Evolutionary conservation across 1,284 basidiomycete genomes (phyloP).

Genomic region (Puccinia polysora): DNA sequence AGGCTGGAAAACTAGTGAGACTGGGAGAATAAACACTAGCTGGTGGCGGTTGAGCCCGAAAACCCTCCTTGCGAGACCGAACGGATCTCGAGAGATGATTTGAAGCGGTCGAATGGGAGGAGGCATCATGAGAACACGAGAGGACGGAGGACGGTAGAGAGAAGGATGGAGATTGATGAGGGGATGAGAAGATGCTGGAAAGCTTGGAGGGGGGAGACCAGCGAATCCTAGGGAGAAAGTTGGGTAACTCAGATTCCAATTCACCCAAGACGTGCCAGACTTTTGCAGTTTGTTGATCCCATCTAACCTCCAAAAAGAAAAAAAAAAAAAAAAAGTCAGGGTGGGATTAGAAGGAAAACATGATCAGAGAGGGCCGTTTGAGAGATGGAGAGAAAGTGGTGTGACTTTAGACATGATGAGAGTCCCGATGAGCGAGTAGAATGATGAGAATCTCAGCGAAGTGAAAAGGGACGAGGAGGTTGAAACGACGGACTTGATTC

Average conservation of each 20-base stretch:
- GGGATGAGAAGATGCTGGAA: not conserved
- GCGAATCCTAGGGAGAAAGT: slow-evolving; percentile 26
- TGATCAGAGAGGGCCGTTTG: not conserved
- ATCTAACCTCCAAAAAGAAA: not conserved
- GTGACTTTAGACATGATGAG: not conserved
- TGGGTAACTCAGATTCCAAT: slow-evolving; percentile 17
- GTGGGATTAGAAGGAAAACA: not conserved
- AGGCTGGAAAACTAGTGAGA: not conserved
- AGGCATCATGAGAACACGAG: not conserved
- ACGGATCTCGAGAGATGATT: slow-evolving; percentile 12
- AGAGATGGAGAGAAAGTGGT: not conserved
- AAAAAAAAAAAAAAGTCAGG: not conserved
- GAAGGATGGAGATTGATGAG: not conserved
- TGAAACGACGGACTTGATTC: slow-evolving; percentile 21
- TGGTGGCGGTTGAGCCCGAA: not conserved
- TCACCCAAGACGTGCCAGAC: slow-evolving; percentile 25
- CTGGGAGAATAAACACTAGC: not conserved
- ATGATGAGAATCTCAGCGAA: no score
- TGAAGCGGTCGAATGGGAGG: slow-evolving; percentile 8
- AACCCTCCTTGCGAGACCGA: slow-evolving; percentile 22
- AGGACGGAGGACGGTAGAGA: not conserved
- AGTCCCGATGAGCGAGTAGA: not conserved
- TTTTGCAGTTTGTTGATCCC: slow-evolving; percentile 41
- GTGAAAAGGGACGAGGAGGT: not conserved
- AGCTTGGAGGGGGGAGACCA: slow-evolving; percentile 17